Base-by-base conservation (phyloP, 2,329 filamentous ascomycete species). In the Talaromyces sp. region DNA sequence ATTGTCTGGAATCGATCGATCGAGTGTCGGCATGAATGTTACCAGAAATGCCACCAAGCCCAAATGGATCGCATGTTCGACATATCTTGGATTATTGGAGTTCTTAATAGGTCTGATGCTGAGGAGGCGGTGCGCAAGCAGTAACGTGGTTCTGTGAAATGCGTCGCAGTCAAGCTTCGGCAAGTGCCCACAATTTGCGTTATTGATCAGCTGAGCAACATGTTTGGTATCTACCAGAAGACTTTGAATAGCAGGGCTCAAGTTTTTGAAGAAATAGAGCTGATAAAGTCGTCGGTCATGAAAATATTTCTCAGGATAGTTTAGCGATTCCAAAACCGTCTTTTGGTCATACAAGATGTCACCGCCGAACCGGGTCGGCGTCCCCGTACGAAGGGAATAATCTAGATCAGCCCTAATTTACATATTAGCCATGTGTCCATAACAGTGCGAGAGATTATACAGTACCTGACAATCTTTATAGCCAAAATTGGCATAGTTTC, bases 11-110 rank as follows among this genome's bases (percentile, higher is more conserved):
- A 56, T 47, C 11, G 30, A 61, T 9, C 59, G 55, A 15, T 63
- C 62, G 19, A 63, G 52, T 15, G 27, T 58, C 11, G 55, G 51
- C 59, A 63, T 55, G 22, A 63, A 63, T 27, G 62, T 62, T n/a
- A 44, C 32, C 19, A 63, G 54, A 44, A 63, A 63, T 2, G 57
- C 55, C 28, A 59, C 47, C 19, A 63, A 28, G 28, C 62, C 62
- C 8, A 63, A n/a, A 56, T 63, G 62, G 54, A 62, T 28, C 15
- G 53, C 51, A 39, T 62, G 32, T 49, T 59, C 62, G n/a, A 62
- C 36, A 32, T n/a, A 39, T 17, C 11, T 49, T 13, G 55, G 33
- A 55, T 28, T 51, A 39, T 36, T 27, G 1, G 59, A 47, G 27
- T 28, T 17, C 10, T 36, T 27, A 28, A 63, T 55, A 19, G 62